Evolutionary conservation across 2,329 filamentous ascomycete species (phyloP).

Genomic region (Hypoxylon sp.): DNA sequence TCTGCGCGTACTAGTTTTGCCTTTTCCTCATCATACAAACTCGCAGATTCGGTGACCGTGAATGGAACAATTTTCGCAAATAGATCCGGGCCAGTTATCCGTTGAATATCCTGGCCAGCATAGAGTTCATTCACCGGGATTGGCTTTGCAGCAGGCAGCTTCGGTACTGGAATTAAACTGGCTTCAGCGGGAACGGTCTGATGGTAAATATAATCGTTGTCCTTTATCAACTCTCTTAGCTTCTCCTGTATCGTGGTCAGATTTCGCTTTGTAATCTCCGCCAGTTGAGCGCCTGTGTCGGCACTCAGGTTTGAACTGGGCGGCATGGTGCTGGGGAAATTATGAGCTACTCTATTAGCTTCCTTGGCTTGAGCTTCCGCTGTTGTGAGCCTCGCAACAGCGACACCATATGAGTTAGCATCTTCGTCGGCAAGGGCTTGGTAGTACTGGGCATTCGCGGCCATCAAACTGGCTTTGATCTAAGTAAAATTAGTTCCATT

Average conservation of each 20-base stretch:
- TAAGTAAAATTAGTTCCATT: slow-evolving; percentile 53
- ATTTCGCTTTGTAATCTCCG: slow-evolving; percentile 89
- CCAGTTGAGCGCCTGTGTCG: slow-evolving; percentile 80
- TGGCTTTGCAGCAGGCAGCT: slow-evolving; percentile 94
- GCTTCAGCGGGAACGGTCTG: slow-evolving; percentile 90
- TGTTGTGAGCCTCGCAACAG: slow-evolving; percentile 84
- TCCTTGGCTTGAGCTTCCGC: slow-evolving; percentile 86
- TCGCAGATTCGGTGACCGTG: slow-evolving; percentile 95
- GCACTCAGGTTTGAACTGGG: slow-evolving; percentile 86
- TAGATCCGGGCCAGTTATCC: slow-evolving; percentile 96
- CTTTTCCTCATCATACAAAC: slow-evolving; percentile 98
- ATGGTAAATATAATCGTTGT: slow-evolving; percentile 99
- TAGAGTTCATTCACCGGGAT: slow-evolving; percentile 98
- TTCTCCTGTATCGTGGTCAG: slow-evolving; percentile 85
- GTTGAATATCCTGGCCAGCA: slow-evolving; percentile 95
- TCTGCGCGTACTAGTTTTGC: slow-evolving; percentile 95
- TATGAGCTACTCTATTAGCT: slow-evolving; percentile 80
- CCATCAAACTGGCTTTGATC: slow-evolving; percentile 86
- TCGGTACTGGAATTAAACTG: slow-evolving; percentile 84
- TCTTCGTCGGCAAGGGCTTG: slow-evolving; percentile 94
- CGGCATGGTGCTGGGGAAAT: slow-evolving; percentile 84
- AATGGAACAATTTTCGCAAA: slow-evolving; percentile 98
- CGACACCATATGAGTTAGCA: slow-evolving; percentile 86
- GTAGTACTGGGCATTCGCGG: slow-evolving; percentile 91
- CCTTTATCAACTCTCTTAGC: slow-evolving; percentile 81